Evolutionary conservation across 2,329 filamentous ascomycete genomes (phyloP).

Genomic region (Fusarium equiseti): DNA sequence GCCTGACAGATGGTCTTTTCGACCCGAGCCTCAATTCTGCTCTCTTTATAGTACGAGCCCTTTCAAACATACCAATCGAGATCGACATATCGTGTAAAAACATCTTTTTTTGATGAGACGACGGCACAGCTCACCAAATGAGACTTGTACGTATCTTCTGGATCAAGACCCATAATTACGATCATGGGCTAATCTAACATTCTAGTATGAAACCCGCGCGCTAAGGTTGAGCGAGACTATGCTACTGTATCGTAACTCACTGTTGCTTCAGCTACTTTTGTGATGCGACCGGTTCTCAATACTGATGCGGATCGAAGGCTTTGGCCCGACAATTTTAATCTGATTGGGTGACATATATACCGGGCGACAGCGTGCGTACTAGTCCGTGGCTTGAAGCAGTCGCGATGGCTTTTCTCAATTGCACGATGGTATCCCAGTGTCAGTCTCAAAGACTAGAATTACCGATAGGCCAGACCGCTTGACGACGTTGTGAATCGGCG

Average conservation of each 20-base stretch:
- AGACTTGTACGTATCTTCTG: background rate
- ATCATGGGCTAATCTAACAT: constrained; percentile 5
- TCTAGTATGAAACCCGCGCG: constrained; percentile 9
- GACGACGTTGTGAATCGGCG: constrained; percentile 39
- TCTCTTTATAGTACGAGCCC: background rate
- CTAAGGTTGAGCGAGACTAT: constrained; percentile 6
- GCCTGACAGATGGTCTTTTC: background rate
- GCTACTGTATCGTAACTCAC: background rate
- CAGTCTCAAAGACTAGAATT: constrained; percentile 11
- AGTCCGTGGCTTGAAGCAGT: constrained; percentile 10
- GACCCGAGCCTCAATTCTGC: background rate
- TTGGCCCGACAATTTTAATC: background rate
- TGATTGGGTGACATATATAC: background rate
- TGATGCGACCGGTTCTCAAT: constrained; percentile 21
- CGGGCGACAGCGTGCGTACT: background rate
- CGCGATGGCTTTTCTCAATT: constrained; percentile 1
- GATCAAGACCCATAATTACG: constrained; percentile 6
- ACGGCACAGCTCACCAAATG: background rate
- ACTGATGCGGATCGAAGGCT: constrained; percentile 19
- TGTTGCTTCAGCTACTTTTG: background rate
- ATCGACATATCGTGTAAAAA: constrained; percentile 6
- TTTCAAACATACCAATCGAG: background rate
- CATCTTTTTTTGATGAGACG: constrained; percentile 1
- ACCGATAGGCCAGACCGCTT: constrained; percentile 35
- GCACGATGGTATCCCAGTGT: background rate